Base-by-base conservation (phyloP, 208 protist genomes). In the Spironucleus salmonicida region DNA sequence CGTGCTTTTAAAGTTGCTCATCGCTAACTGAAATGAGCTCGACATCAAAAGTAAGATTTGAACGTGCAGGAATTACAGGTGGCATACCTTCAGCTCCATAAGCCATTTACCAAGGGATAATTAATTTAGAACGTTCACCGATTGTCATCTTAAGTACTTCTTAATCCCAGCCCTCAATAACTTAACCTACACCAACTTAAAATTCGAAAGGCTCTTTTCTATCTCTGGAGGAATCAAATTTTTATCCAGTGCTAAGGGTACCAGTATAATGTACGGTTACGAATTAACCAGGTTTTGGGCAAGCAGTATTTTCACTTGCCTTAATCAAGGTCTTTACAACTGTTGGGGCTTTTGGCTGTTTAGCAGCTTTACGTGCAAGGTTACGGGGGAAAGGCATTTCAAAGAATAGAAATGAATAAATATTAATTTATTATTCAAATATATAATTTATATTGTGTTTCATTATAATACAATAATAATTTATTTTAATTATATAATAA, bases 251-350 rank as follows among this genome's bases (percentile, higher is more conserved):
- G 11, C 39, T 57, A 29, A 85, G 74, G 13, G 82, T 82, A 38
- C 84, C 84, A n/a, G 75, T 83, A 75, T 86, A 86, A 62, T 86
- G 84, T n/a, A n/a, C n/a, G n/a, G n/a, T n/a, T n/a, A n/a, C n/a
- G n/a, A n/a, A 7, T n/a, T n/a, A n/a, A n/a, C n/a, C n/a, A n/a
- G n/a, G n/a, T n/a, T n/a, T n/a, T n/a, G n/a, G n/a, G n/a, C n/a
- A n/a, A n/a, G n/a, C n/a, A n/a, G n/a, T n/a, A n/a, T n/a, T n/a
- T n/a, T n/a, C n/a, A n/a, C n/a, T n/a, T n/a, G n/a, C n/a, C n/a
- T n/a, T n/a, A n/a, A n/a, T n/a, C n/a, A n/a, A n/a, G n/a, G n/a
- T n/a, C n/a, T n/a, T n/a, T n/a, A n/a, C n/a, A n/a, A n/a, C n/a
- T n/a, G n/a, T n/a, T n/a, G n/a, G n/a, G n/a, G n/a, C n/a, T n/a